Evolutionary conservation across 352 stramenopile species (phyloP).

Genomic region (Phytophthora constricta): DNA sequence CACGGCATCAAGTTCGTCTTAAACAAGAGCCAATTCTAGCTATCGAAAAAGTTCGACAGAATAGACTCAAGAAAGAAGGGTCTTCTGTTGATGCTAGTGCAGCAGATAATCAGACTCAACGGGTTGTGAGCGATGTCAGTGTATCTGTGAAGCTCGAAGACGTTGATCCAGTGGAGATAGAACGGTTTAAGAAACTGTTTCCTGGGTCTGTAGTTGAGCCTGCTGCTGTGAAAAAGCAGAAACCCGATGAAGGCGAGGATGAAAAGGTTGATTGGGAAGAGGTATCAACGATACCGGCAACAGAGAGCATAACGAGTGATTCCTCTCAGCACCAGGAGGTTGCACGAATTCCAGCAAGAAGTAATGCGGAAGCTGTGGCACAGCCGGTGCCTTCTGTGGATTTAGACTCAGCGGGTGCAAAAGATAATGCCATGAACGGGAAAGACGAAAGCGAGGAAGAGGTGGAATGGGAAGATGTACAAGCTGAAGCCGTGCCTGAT

Average conservation of each 20-base stretch:
- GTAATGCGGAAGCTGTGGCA: background rate
- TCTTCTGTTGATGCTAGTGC: background rate
- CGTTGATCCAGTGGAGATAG: conserved; percentile 26
- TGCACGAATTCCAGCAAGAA: background rate
- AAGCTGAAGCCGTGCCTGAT: background rate
- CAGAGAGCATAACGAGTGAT: background rate
- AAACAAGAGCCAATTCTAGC: conserved; percentile 54
- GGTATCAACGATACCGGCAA: conserved; percentile 9
- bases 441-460: conserved; percentile 42
- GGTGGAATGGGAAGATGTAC: conserved; percentile 62
- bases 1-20: conserved; percentile 45
- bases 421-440: background rate
- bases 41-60: conserved; percentile 47
- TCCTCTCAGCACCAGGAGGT: background rate
- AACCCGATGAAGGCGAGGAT: conserved; percentile 37
- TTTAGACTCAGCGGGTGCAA: background rate
- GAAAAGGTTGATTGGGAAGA: conserved; percentile 54
- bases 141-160: conserved; percentile 63
- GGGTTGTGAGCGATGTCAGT: conserved; percentile 29
- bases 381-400: background rate
- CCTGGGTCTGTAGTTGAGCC: conserved; percentile 35
- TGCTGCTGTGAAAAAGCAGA: conserved; percentile 1
- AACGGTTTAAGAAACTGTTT: conserved; percentile 44
- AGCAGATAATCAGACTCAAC: background rate
- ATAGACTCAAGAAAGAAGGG: conserved; percentile 30